These are phyloP conservation scores for Hortaea werneckii DNA, from an alignment of 2,329 filamentous ascomycete genomes.

Conservation along the genomic window DNA sequence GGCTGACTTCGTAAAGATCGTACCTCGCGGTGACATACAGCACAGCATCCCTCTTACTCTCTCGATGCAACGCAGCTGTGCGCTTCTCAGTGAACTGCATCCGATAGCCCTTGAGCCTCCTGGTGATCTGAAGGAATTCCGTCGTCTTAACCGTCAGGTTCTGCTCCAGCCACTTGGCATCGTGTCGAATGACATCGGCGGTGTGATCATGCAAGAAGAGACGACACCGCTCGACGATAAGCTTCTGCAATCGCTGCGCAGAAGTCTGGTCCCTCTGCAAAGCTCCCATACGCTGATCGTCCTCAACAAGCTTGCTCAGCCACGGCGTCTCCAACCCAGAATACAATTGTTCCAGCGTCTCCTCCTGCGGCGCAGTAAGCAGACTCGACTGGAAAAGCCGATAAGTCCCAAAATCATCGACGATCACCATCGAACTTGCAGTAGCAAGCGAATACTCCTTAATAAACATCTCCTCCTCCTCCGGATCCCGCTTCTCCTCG, in stretches of 20 bases:
- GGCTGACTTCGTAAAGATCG: conserved; percentile 87
- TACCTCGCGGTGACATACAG: conserved; percentile 69
- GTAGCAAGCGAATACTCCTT: conserved; percentile 69
- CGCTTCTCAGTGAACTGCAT: conserved; percentile 64
- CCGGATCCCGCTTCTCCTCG: conserved; percentile 28
- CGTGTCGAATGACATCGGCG: conserved; percentile 69
- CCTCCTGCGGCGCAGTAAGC: conserved; percentile 82
- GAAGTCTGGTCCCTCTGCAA: conserved; percentile 55
- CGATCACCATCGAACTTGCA: conserved; percentile 62
- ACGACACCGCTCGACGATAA: conserved; percentile 78
- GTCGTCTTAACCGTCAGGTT: conserved; percentile 71
- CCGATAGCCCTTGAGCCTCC: conserved; percentile 61
- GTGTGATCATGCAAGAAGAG: conserved; percentile 82
- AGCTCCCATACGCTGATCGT: conserved; percentile 63
- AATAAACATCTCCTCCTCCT: conserved; percentile 44
- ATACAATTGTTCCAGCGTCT: conserved; percentile 77
- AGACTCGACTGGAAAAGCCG: conserved; percentile 77
- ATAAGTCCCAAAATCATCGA: conserved; percentile 84
- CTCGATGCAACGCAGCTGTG: conserved; percentile 57
- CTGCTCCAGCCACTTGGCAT: conserved; percentile 82
- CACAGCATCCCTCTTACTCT: conserved; percentile 47
- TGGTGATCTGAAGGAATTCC: conserved; percentile 63
- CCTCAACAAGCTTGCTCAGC: conserved; percentile 67
- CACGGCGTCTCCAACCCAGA: conserved; percentile 64
- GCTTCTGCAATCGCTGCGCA: conserved; percentile 62